Conservation (phyloP, 2,329 filamentous ascomycete genomes). For the Epichloe hybrida region DNA sequence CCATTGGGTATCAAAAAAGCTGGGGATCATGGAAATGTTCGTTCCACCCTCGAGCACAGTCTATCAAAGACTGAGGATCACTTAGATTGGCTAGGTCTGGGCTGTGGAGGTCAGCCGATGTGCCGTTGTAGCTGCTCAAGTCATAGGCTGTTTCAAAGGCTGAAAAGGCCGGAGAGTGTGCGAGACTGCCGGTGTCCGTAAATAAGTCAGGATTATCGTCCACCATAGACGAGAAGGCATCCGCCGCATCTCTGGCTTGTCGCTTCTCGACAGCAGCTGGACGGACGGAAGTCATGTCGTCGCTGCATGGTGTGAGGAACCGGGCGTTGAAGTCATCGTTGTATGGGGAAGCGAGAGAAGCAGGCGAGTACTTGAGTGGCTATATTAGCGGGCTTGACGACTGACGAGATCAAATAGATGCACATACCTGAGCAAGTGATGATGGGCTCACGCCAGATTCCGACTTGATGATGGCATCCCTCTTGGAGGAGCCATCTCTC, state of each 20-base stretch:
- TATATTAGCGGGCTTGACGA: not conserved
- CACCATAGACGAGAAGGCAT: conserved; percentile 5
- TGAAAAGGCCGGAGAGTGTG: conserved; percentile 22
- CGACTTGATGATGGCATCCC: conserved; percentile 25
- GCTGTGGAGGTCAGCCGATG: conserved; percentile 17
- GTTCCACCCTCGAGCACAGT: conserved; percentile 17
- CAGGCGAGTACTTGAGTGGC: conserved; percentile 20
- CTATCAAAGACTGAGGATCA: conserved; percentile 14
- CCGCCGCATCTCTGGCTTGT: conserved; percentile 1
- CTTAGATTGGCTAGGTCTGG: conserved; percentile 13
- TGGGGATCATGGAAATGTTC: conserved; percentile 17
- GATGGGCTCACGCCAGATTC: conserved; percentile 21
- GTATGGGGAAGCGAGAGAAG: conserved; percentile 24
- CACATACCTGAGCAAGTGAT: conserved; percentile 17
- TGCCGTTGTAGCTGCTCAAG: conserved; percentile 22
- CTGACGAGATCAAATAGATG: not conserved
- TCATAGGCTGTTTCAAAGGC: conserved; percentile 28
- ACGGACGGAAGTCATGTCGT: conserved; percentile 28
- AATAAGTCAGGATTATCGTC: conserved; percentile 16
- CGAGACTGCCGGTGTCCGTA: conserved; percentile 15
- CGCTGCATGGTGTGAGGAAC: conserved; percentile 41
- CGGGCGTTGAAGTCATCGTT: conserved; percentile 25
- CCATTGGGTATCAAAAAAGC: conserved; percentile 18
- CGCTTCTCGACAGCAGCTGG: conserved; percentile 17
- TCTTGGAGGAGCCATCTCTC: conserved; percentile 20